phyloP scores from a whole-genome alignment of 2,329 filamentous ascomycete genomes.

The Cladosporium oxysporum region DNA sequence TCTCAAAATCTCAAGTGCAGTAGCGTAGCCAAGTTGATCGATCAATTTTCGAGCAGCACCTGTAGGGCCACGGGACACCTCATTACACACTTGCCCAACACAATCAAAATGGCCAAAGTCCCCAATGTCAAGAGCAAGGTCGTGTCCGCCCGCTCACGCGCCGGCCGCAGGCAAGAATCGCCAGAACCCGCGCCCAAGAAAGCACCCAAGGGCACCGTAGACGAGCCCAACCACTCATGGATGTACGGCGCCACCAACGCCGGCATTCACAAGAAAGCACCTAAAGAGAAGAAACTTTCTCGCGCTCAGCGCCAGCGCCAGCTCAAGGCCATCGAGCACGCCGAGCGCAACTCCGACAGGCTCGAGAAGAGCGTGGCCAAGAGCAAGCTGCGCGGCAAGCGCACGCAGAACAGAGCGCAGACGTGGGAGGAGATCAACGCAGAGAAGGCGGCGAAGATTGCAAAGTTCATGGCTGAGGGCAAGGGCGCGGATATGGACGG shows the following conservation, averaged over 20 bases:
- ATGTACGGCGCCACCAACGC: constrained; percentile 69
- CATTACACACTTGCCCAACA: not conserved
- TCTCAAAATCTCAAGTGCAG: not conserved
- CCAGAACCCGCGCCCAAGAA: constrained; percentile 51
- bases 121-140: constrained; percentile 52
- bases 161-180: constrained; percentile 70
- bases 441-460: constrained; percentile 23
- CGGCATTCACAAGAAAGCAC: constrained; percentile 66
- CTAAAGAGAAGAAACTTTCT: constrained; percentile 57
- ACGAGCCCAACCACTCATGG: constrained; percentile 57
- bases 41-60: not conserved
- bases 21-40: not conserved
- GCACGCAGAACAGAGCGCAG: constrained; percentile 37
- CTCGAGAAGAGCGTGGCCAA: constrained; percentile 58
- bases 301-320: constrained; percentile 57
- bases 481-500: constrained; percentile 14
- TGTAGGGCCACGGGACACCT: not conserved
- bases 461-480: constrained; percentile 10
- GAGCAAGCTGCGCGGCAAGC: constrained; percentile 51
- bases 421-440: constrained; percentile 40
- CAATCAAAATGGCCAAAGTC: constrained; percentile 46
- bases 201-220: constrained; percentile 49
- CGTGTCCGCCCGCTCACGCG: constrained; percentile 70
- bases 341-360: constrained; percentile 56
- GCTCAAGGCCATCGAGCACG: constrained; percentile 57